A percentile compares a stretch with the other conserved stretches of the same genome.
Conservation (phyloP, 2,329 filamentous ascomycete species). For the Escovopsis weberi region DNA sequence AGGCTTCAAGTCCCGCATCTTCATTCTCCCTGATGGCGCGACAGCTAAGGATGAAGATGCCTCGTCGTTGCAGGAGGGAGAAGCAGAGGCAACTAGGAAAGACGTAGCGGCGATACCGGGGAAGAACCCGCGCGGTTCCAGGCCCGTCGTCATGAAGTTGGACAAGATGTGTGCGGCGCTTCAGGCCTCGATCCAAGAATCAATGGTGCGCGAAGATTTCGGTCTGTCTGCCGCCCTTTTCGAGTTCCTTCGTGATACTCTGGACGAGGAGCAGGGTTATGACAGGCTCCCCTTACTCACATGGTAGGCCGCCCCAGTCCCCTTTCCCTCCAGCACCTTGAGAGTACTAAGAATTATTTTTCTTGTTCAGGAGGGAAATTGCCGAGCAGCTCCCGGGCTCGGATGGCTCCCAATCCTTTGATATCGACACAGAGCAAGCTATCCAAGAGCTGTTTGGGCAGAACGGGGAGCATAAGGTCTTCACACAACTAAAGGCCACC, state of each 20-base stretch:
- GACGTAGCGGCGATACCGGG: not conserved
- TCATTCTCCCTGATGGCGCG: conserved; percentile 24
- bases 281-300: conserved; percentile 17
- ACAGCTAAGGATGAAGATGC: conserved; percentile 9
- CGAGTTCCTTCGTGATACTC: conserved; percentile 12
- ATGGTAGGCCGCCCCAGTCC: conserved; percentile 14
- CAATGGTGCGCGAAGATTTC: conserved; percentile 6
- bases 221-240: conserved; percentile 16
- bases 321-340: not conserved
- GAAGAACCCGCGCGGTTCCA: not conserved
- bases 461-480: conserved; percentile 13
- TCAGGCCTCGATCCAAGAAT: conserved; percentile 6
- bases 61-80: too few relatives aligned
- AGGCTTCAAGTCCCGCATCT: conserved; percentile 15
- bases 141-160: conserved; percentile 13
- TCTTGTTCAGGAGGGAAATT: conserved; percentile 13
- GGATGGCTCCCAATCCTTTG: conserved; percentile 3
- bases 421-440: conserved; percentile 14
- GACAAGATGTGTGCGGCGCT: conserved; percentile 11
- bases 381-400: conserved; percentile 3
- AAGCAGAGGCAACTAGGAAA: not conserved
- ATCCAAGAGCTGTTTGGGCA: conserved; percentile 15
- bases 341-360: conserved; percentile 2
- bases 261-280: conserved; percentile 12
- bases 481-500: conserved; percentile 17